These are phyloP conservation scores for Aspergillus campestris DNA, from an alignment of 495 filamentous ascomycete genomes.

Conservation along the genomic window DNA sequence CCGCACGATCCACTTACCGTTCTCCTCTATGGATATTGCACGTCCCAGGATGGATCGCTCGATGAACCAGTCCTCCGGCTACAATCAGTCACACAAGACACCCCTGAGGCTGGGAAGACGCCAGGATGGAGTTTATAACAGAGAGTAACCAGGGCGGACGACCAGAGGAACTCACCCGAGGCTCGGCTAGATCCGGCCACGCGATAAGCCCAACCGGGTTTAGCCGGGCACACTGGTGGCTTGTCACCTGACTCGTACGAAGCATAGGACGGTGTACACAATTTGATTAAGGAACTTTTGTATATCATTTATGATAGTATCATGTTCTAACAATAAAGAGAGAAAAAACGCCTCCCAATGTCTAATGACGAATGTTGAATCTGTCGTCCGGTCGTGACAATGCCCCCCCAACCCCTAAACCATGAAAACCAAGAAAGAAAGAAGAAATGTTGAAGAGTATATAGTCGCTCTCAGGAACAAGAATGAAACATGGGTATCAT, in stretches of 20 bases:
- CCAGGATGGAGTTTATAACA: no score
- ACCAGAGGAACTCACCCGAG: no score
- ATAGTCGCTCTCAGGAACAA: not conserved
- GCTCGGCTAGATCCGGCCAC: no score
- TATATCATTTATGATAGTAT: not conserved
- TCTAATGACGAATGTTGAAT: conserved; percentile 20
- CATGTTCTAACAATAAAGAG: conserved; percentile 8
- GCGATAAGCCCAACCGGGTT: no score
- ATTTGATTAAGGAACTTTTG: not conserved
- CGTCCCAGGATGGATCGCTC: no score
- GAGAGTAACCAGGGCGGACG: no score
- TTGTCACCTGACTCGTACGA: not conserved
- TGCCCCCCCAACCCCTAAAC: conserved; percentile 6
- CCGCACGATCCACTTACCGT: no score
- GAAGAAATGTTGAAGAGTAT: conserved; percentile 11
- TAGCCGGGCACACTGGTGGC: no score
- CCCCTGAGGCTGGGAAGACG: no score
- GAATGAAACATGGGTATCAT: conserved; percentile 35
- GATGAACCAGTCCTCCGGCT: no score
- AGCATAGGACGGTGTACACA: not conserved
- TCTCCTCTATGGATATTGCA: no score
- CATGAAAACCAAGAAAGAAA: not conserved
- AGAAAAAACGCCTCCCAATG: conserved; percentile 6
- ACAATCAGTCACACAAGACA: no score
- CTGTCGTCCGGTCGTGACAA: conserved; percentile 3